Percentiles rank a stretch among this genome's conserved stretches.
Conservation (phyloP, 2,329 filamentous ascomycete genomes). For the Madurella mycetomatis region DNA sequence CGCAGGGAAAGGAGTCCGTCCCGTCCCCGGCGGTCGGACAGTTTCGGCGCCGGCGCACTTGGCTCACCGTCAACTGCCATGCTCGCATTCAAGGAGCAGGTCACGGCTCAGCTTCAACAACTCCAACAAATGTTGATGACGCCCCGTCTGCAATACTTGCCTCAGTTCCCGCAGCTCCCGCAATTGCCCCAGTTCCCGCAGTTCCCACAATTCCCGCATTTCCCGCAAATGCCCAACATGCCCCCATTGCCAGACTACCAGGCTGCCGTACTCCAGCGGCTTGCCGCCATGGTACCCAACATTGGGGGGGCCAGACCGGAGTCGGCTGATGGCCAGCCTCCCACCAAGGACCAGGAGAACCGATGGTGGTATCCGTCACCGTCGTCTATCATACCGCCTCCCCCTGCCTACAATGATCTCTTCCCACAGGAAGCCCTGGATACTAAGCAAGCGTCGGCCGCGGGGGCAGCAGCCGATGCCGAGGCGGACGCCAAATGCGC, state of each 20-base stretch:
- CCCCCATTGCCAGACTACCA: slow-evolving; percentile 69
- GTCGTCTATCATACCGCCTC: slow-evolving; percentile 42
- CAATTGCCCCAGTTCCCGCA: slow-evolving; percentile 63
- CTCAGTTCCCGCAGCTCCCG: slow-evolving; percentile 49
- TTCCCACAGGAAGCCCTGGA: slow-evolving; percentile 55
- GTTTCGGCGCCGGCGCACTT: slow-evolving; percentile 35
- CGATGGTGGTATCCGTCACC: slow-evolving; percentile 67
- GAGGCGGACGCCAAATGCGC: slow-evolving; percentile 57
- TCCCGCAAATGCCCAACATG: slow-evolving; percentile 62
- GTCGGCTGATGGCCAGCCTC: slow-evolving; percentile 35
- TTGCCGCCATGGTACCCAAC: slow-evolving; percentile 43
- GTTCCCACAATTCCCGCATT: slow-evolving; percentile 54
- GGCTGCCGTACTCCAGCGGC: slow-evolving; percentile 50
- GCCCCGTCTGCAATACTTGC: slow-evolving; percentile 20
- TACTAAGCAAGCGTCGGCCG: slow-evolving; percentile 54
- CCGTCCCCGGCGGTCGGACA: slow-evolving; percentile 22
- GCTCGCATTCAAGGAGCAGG: slow-evolving; percentile 67
- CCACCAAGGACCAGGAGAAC: slow-evolving; percentile 45
- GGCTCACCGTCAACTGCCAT: slow-evolving; percentile 60
- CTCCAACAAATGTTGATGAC: slow-evolving; percentile 42
- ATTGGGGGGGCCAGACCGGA: slow-evolving; percentile 50
- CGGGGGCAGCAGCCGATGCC: slow-evolving; percentile 53
- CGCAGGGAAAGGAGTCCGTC: slow-evolving; percentile 21
- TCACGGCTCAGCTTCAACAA: slow-evolving; percentile 69
- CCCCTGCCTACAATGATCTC: slow-evolving; percentile 75